Evolutionary conservation across 352 stramenopile species (phyloP).

Genomic region (Halophytophthora polymorphica): DNA sequence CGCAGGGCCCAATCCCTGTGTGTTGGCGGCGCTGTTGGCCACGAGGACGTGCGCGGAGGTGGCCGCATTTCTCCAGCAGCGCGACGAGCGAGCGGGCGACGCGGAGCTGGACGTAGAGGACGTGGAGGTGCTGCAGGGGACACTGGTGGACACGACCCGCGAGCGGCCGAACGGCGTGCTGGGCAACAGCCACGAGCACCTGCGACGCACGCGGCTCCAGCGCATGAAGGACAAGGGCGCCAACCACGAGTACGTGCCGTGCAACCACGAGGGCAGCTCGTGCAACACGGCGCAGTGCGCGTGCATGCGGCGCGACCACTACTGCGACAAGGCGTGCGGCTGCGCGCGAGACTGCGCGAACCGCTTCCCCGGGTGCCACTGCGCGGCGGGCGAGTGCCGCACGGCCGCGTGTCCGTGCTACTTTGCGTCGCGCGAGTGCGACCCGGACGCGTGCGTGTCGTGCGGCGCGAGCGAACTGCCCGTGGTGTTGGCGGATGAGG

Average conservation of each 20-base stretch:
- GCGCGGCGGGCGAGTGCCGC: conserved; percentile 49
- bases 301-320: conserved; percentile 82
- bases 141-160: conserved; percentile 13
- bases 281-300: conserved; percentile 68
- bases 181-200: conserved; percentile 66
- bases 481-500: conserved; percentile 36
- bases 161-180: conserved; percentile 33
- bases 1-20: conserved; percentile 40
- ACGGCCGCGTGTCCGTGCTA: conserved; percentile 67
- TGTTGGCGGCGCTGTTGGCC: conserved; percentile 31
- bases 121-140: conserved; percentile 14
- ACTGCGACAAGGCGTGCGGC: conserved; percentile 66
- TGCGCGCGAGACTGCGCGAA: conserved; percentile 71
- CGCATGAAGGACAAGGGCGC: conserved; percentile 79
- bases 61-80: conserved; percentile 15
- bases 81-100: conserved; percentile 2
- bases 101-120: conserved; percentile 14
- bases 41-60: conserved; percentile 49
- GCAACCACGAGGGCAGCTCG: conserved; percentile 44
- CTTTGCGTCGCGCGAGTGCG: conserved; percentile 64
- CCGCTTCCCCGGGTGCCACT: conserved; percentile 71
- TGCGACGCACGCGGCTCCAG: conserved; percentile 65
- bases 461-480: conserved; percentile 68
- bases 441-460: conserved; percentile 63
- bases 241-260: conserved; percentile 74